These are phyloP conservation scores for Stephania yunnanensis DNA, from an alignment of 164 flowering plant genomes.

Conservation along the genomic window DNA sequence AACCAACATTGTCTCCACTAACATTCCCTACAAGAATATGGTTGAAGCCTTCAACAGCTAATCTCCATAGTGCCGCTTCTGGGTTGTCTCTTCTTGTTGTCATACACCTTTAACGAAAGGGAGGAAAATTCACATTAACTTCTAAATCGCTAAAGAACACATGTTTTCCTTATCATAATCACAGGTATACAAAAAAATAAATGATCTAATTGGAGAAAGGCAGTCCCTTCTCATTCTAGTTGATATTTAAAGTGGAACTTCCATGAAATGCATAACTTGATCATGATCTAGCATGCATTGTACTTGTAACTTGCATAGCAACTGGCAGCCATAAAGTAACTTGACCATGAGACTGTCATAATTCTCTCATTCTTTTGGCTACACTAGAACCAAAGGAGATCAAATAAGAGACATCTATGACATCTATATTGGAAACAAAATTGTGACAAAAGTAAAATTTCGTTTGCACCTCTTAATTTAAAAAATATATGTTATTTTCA, in stretches of 20 bases:
- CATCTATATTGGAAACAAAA: no score
- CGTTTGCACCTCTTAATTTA: no score
- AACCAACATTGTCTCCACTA: constrained; percentile 19
- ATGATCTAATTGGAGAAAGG: background rate
- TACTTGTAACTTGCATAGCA: no score
- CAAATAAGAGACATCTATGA: no score
- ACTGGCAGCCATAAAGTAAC: background rate
- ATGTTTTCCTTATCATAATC: background rate
- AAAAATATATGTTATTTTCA: no score
- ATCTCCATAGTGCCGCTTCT: constrained; percentile 82
- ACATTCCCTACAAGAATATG: constrained; percentile 59
- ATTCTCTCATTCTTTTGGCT: background rate
- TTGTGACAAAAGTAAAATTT: no score
- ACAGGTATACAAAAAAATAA: background rate
- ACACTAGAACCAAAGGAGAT: background rate
- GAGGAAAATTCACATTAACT: background rate
- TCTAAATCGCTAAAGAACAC: background rate
- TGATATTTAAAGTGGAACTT: background rate
- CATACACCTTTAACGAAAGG: constrained; percentile 64
- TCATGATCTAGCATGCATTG: no score
- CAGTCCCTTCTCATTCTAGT: background rate
- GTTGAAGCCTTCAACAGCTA: constrained; percentile 84
- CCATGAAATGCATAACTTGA: background rate
- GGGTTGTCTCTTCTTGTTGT: constrained; percentile 88
- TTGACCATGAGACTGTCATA: background rate